Conservation (phyloP, 2,329 filamentous ascomycete species). For the Calycina herbarum region DNA sequence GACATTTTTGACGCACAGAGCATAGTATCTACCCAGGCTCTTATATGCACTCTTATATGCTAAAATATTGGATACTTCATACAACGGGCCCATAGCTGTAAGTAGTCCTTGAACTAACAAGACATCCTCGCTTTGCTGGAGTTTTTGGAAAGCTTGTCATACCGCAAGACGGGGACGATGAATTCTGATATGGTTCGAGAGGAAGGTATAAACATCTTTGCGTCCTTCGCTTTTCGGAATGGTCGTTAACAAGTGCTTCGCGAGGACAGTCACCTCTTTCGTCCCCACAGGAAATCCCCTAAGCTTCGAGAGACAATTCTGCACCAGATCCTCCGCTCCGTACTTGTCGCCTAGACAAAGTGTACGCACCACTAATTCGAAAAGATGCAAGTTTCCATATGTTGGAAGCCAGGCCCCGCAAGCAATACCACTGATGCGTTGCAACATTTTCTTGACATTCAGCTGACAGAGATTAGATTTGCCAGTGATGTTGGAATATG, state of each 20-base stretch:
- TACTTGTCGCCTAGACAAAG: not conserved
- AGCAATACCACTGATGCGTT: not conserved
- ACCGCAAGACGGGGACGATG: not conserved
- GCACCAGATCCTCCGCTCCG: not conserved
- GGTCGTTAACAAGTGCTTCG: not conserved
- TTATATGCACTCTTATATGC: not conserved
- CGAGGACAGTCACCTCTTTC: not conserved
- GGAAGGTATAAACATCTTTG: not conserved
- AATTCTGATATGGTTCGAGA: not conserved
- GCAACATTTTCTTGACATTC: not conserved
- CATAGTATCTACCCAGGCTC: not conserved
- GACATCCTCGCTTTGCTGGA: not conserved
- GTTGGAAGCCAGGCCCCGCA: not conserved
- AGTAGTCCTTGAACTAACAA: not conserved
- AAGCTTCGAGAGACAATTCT: not conserved
- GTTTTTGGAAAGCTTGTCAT: not conserved
- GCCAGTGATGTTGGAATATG: not conserved
- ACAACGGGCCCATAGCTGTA: not conserved
- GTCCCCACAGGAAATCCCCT: not conserved
- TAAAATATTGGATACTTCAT: not conserved
- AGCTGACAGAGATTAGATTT: not conserved
- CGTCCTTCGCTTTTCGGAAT: not conserved
- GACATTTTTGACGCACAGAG: not conserved
- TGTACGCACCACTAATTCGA: not conserved
- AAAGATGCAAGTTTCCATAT: not conserved